A percentile compares a stretch with the other conserved stretches of the same genome.
Evolutionary conservation across 2,329 filamentous ascomycete genomes (phyloP).

Genomic region (Scytalidium sp.): DNA sequence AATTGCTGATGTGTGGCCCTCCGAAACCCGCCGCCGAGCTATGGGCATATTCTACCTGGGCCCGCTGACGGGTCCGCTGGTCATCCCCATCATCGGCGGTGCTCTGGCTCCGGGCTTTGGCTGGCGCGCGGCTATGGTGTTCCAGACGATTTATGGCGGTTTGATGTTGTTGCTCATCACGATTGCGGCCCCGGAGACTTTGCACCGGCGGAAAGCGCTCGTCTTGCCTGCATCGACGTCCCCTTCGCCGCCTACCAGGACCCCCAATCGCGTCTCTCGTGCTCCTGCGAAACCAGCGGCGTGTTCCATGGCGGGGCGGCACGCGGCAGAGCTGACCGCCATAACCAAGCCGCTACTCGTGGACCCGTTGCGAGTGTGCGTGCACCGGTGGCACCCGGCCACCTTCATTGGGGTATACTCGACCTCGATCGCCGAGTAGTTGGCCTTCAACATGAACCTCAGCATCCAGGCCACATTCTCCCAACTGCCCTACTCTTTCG

Average conservation of each 20-base stretch:
- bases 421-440: constrained; percentile 71
- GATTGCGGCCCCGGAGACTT: constrained; percentile 64
- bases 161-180: constrained; percentile 52
- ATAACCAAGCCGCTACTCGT: too few species aligned
- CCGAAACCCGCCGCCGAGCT: constrained; percentile 68
- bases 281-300: too few species aligned
- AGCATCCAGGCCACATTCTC: constrained; percentile 70
- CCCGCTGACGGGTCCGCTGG: constrained; percentile 69
- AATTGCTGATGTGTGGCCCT: constrained; percentile 78
- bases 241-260: too few species aligned
- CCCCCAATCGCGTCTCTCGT: too few species aligned
- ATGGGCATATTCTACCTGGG: constrained; percentile 85
- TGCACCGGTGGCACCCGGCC: constrained; percentile 71
- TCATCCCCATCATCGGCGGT: constrained; percentile 76
- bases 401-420: constrained; percentile 72
- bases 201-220: constrained; percentile 37
- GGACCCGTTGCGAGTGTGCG: constrained; percentile 69
- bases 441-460: constrained; percentile 77
- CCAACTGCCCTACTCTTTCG: constrained; percentile 63
- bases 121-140: constrained; percentile 79
- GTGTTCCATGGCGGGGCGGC: too few species aligned
- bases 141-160: constrained; percentile 67
- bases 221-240: too few species aligned
- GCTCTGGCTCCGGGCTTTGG: constrained; percentile 64
- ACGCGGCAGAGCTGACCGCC: too few species aligned